phyloP scores from a whole-genome alignment of 768 basidiomycete genomes.

The Boletus rubescentipes region DNA sequence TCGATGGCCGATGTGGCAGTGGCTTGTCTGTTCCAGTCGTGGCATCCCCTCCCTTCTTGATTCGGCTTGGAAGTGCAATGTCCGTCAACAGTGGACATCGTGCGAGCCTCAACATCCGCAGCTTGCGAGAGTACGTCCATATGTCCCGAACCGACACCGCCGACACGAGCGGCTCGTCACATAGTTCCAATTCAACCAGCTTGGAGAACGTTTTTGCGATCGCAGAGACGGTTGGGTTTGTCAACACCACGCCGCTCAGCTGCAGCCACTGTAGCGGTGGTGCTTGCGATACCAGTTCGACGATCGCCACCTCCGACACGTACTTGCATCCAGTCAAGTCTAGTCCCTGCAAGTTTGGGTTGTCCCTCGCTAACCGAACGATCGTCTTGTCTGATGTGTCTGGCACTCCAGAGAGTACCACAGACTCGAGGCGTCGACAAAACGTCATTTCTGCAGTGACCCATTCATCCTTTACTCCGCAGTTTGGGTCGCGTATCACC shows the following conservation, averaged over 20 bases:
- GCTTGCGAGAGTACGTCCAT: constrained; percentile 76
- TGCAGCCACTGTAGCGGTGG: constrained; percentile 73
- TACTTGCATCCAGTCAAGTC: constrained; percentile 73
- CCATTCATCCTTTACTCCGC: constrained; percentile 53
- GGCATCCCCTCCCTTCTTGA: constrained; percentile 34
- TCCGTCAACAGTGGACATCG: constrained; percentile 79
- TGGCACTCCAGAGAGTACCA: constrained; percentile 65
- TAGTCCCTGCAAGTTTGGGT: constrained; percentile 68
- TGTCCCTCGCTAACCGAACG: constrained; percentile 57
- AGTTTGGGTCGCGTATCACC: constrained; percentile 44
- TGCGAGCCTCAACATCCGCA: constrained; percentile 73
- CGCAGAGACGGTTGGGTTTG: constrained; percentile 58
- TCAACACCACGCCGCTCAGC: constrained; percentile 65
- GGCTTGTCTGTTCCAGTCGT: constrained; percentile 44
- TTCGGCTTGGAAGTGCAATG: constrained; percentile 66
- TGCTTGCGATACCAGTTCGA: constrained; percentile 67
- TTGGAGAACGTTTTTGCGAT: constrained; percentile 74
- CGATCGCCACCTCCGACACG: constrained; percentile 76
- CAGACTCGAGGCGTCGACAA: constrained; percentile 67
- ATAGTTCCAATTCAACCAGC: constrained; percentile 81
- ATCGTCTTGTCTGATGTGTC: constrained; percentile 71
- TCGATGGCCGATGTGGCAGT: constrained; percentile 53
- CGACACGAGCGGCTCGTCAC: constrained; percentile 65
- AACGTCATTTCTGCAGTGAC: constrained; percentile 54
- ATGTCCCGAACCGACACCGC: constrained; percentile 72